These are phyloP conservation scores for Phylloporus sp. DNA, from an alignment of 1,284 basidiomycete genomes.

Conservation along the genomic window DNA sequence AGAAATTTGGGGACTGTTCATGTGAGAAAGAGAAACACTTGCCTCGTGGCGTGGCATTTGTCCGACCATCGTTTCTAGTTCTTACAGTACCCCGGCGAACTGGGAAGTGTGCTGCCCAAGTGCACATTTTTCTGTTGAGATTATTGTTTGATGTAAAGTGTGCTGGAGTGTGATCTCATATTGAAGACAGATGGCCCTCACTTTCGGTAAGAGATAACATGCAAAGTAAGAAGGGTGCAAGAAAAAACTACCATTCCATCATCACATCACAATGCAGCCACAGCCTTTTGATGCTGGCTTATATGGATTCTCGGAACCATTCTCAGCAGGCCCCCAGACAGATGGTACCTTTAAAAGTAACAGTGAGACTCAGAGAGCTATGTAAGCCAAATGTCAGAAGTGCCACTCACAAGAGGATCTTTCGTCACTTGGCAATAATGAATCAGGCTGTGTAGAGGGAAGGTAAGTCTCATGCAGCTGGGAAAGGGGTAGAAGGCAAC, in stretches of 20 bases:
- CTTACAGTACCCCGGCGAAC: background rate
- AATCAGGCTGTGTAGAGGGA: slow-evolving; percentile 81
- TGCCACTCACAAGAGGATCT: slow-evolving; percentile 74
- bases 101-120: background rate
- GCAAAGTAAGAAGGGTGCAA: no score
- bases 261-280: slow-evolving; percentile 45
- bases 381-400: no score
- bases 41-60: background rate
- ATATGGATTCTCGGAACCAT: slow-evolving; percentile 90
- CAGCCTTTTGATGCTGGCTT: slow-evolving; percentile 61
- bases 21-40: background rate
- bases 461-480: no score
- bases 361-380: no score
- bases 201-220: no score
- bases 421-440: slow-evolving; percentile 77
- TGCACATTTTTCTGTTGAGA: background rate
- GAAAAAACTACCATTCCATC: no score
- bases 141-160: background rate
- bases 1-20: background rate
- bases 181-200: no score
- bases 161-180: no score
- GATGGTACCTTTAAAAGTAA: slow-evolving; percentile 70
- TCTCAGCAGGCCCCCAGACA: slow-evolving; percentile 92
- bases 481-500: no score
- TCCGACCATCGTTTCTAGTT: background rate